phyloP scores from a whole-genome alignment of 2,329 filamentous ascomycete genomes.

The Ascochyta pisi region DNA sequence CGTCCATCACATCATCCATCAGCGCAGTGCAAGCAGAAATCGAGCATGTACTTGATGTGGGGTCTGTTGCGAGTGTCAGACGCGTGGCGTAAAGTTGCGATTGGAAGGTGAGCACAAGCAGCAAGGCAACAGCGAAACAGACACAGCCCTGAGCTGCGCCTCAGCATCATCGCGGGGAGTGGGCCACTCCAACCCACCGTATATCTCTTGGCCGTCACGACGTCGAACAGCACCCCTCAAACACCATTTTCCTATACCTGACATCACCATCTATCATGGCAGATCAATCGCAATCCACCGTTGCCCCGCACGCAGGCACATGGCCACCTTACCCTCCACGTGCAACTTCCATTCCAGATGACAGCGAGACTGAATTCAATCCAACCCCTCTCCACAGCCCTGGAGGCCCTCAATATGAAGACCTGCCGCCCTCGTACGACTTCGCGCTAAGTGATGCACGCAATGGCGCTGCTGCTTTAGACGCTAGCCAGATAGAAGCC shows the following conservation, averaged over 20 bases:
- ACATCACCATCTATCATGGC: slow-evolving; percentile 25
- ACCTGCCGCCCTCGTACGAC: slow-evolving; percentile 48
- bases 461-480: slow-evolving; percentile 33
- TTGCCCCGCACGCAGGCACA: slow-evolving; percentile 19
- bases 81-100: slow-evolving; percentile 6
- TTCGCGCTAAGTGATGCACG: slow-evolving; percentile 43
- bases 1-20: neutral
- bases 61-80: neutral
- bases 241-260: neutral
- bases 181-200: neutral
- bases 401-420: slow-evolving; percentile 44
- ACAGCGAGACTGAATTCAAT: slow-evolving; percentile 41
- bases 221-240: no score
- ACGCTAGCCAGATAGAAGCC: slow-evolving; percentile 38
- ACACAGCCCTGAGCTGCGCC: slow-evolving; percentile 15
- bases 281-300: slow-evolving; percentile 20
- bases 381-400: slow-evolving; percentile 43
- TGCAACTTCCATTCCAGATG: slow-evolving; percentile 40
- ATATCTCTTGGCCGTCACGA: slow-evolving; percentile 7
- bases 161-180: slow-evolving; percentile 12
- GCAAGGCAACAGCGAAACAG: slow-evolving; percentile 12
- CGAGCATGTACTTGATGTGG: neutral
- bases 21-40: no score
- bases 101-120: slow-evolving; percentile 2
- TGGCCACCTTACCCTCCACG: slow-evolving; percentile 31